Conservation (phyloP, 2,329 filamentous ascomycete species). For the Diaporthe sp. region DNA sequence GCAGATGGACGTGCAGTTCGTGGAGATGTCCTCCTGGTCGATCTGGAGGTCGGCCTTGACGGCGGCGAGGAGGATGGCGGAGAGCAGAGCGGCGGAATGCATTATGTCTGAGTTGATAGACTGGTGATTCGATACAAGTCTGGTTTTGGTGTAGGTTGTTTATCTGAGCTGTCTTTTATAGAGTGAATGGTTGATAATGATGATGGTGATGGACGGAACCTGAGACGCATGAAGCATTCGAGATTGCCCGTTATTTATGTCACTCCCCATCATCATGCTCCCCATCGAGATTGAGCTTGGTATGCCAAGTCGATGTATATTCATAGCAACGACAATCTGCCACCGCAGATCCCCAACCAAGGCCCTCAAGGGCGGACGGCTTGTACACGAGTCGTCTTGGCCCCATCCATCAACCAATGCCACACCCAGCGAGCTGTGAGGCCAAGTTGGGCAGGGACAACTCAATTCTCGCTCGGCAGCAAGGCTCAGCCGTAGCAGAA, state of each 20-base stretch:
- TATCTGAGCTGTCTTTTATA: not conserved
- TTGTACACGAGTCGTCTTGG: constrained; percentile 20
- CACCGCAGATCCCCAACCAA: constrained; percentile 9
- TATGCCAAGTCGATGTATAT: constrained; percentile 16
- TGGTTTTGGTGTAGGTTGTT: not conserved
- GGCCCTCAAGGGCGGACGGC: not conserved
- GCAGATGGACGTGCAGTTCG: constrained; percentile 49
- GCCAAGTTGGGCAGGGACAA: constrained; percentile 24
- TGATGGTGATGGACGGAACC: not conserved
- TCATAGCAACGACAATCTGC: constrained; percentile 23
- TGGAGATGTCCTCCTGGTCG: constrained; percentile 47
- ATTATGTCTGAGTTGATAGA: constrained; percentile 35
- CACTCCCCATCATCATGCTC: not conserved
- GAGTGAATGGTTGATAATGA: not conserved
- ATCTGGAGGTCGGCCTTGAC: constrained; percentile 46
- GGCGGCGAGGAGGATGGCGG: constrained; percentile 42
- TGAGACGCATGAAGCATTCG: not conserved
- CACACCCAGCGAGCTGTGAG: constrained; percentile 9
- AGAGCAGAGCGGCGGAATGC: constrained; percentile 44
- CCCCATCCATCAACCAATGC: constrained; percentile 9
- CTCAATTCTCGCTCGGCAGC: constrained; percentile 22
- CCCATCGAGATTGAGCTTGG: constrained; percentile 18
- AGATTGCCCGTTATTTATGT: constrained; percentile 19
- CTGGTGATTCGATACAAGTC: not conserved
- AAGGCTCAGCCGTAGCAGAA: constrained; percentile 1